Base-by-base conservation (phyloP, 768 basidiomycete species). In the Tulasnella sp. region DNA sequence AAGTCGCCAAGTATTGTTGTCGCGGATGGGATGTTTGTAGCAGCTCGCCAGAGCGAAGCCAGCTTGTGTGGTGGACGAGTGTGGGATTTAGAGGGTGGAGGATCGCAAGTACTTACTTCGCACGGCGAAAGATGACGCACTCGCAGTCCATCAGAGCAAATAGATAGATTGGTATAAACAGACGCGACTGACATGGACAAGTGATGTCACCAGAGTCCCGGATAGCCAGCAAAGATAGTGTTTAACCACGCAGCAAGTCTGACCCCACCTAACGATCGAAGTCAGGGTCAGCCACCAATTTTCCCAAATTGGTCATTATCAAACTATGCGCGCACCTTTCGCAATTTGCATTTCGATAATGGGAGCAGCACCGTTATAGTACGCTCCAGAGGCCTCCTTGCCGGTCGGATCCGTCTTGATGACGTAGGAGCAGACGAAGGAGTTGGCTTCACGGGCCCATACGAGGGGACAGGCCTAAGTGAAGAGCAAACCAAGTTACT, bases 241-340 rank as follows among this genome's bases (percentile, higher is more conserved):
- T 81, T 78, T 54, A 81, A 64, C 81, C 81, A 81, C 3, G 81
- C 81, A 28, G 81, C 81, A 18, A 79, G 77, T 34, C 81, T 20
- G 28, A 77, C 76, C 11, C 81, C 81, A 22, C 72, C 74, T 75
- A 42, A 7, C 16, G 34, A 28, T 16, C 12, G 12, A 34, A 69
- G n/a, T 8, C 2, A 12, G 8, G 12, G 64, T 28, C 28, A 69
- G 34, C 34, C 64, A 18, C 64, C 16, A 46, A 20, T 69, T 7
- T 31, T 14, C 3, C 64, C 34, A 28, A 69, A 69, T 20, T 69
- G 12, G 34, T 16, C 14, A 37, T 12, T 37, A 37, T 37, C 34
- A 31, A 12, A 18, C 14, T 46, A 14, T 0, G 14, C 6, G 28
- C 74, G 5, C 24, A 75, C 74, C 79, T 73, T 80, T 80, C 6